Base-by-base conservation (phyloP, 805 yeast species). In the Ascoidea rubescens region DNA sequence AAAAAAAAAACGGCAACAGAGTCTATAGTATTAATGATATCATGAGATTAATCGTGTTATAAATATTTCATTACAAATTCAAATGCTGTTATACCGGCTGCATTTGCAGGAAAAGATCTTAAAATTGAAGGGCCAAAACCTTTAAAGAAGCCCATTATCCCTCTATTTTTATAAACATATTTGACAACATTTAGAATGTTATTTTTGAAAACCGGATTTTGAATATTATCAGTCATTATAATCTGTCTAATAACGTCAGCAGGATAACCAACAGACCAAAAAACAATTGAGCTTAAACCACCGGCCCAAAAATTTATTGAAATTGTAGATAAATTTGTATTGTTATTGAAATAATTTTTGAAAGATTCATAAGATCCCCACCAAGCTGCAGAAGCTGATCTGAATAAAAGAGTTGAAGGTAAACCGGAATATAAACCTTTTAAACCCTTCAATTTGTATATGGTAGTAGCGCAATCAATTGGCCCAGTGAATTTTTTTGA, bases 181-280 rank as follows among this genome's bases (percentile, higher is more conserved):
- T 67, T 73, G 5, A 79, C 87, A 2, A 96, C 95, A 53, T 76
- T 80, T 56, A 73, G 69, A 81, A 91, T 88, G 49, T 37, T 37
- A 37, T 78, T 73, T 42, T 76, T 80, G 64, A 84, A 83, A 58
- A 77, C 76, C 53, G 93, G 93, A 57, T 82, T 77, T 31, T 78
- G 70, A 32, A 88, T 84, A 58, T 77, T 78, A 64, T 86, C 95
- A 2, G 89, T 87, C 80, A 88, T 78, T 54, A 88, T 78, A 49
- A 83, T 84, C 62, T 88, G 95, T 65, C 89, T 89, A 30, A 89
- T 82, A 31, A 89, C 95, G 65, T 88, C 96, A 0, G 84, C 77
- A 1, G 96, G 96, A 62, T 87, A 88, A 0, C 96, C 96, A 45
- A 84, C 77, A n/a, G 84, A 77, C 96, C 96, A 88, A 67, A 88